phyloP scores from a whole-genome alignment of 1,284 basidiomycete genomes.

The Moesziomyces antarcticus region DNA sequence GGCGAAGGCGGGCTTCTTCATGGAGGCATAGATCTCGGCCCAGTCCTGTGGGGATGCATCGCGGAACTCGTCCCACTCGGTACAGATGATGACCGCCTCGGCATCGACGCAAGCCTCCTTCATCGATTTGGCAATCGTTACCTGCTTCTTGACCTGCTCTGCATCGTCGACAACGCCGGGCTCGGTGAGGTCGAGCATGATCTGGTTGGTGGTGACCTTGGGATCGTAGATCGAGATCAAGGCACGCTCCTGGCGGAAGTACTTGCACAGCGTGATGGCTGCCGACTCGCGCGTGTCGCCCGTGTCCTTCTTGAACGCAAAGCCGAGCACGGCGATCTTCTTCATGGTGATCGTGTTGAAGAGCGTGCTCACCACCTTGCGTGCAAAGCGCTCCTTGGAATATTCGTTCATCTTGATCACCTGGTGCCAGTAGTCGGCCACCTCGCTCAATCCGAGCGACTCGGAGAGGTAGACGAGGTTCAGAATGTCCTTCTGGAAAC shows the following conservation, averaged over 20 bases:
- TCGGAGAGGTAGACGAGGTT: slow-evolving; percentile 94
- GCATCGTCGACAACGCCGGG: slow-evolving; percentile 71
- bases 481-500: slow-evolving; percentile 91
- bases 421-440: slow-evolving; percentile 91
- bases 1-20: slow-evolving; percentile 83
- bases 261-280: slow-evolving; percentile 91
- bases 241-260: slow-evolving; percentile 91
- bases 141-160: slow-evolving; percentile 82
- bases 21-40: slow-evolving; percentile 82
- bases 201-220: slow-evolving; percentile 73
- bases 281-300: slow-evolving; percentile 82
- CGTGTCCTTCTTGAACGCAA: slow-evolving; percentile 70
- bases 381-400: slow-evolving; percentile 67
- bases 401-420: slow-evolving; percentile 68
- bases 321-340: slow-evolving; percentile 95
- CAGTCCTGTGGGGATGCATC: slow-evolving; percentile 80
- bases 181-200: slow-evolving; percentile 72
- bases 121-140: slow-evolving; percentile 80
- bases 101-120: slow-evolving; percentile 87
- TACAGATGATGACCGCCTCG: slow-evolving; percentile 86
- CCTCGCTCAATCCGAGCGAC: slow-evolving; percentile 91
- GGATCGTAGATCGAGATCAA: slow-evolving; percentile 91
- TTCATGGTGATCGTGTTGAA: slow-evolving; percentile 98
- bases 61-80: slow-evolving; percentile 84
- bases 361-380: slow-evolving; percentile 74